Conservation (phyloP, 2,329 filamentous ascomycete species). For the Claviceps pusilla region DNA sequence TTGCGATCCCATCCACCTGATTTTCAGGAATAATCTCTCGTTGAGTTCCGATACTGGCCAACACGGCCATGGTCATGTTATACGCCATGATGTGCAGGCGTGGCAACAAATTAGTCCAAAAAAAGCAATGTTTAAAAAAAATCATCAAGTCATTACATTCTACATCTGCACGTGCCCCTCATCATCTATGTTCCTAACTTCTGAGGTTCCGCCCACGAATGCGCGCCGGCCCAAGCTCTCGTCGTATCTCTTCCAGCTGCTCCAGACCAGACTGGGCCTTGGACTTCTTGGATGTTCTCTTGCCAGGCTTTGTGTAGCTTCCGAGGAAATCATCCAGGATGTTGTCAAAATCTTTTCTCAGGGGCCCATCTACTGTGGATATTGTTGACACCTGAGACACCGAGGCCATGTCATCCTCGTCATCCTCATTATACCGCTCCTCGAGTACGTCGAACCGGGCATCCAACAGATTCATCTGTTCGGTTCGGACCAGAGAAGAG, state of each 20-base stretch:
- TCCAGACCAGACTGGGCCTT: constrained; percentile 68
- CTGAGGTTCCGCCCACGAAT: constrained; percentile 24
- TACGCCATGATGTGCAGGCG: neutral
- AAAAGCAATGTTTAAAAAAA: neutral
- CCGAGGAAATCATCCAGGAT: constrained; percentile 91
- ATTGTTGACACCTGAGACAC: constrained; percentile 47
- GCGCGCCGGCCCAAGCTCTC: constrained; percentile 62
- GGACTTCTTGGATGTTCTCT: constrained; percentile 64
- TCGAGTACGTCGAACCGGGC: constrained; percentile 85
- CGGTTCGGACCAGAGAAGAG: constrained; percentile 72
- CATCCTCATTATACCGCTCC: constrained; percentile 49
- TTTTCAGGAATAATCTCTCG: neutral
- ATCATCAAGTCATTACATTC: constrained; percentile 4
- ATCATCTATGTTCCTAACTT: neutral
- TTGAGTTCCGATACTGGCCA: no score
- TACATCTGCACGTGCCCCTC: neutral
- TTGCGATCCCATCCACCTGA: neutral
- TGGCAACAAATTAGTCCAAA: neutral
- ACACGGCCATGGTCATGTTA: no score
- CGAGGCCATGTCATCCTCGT: constrained; percentile 36
- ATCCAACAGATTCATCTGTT: constrained; percentile 72
- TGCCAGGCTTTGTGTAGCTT: constrained; percentile 54
- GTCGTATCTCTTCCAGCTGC: constrained; percentile 80
- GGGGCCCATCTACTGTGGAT: constrained; percentile 52
- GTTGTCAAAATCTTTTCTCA: constrained; percentile 67